Evolutionary conservation across 805 yeast species (phyloP).

Genomic region (Komagataella mondaviorum): DNA sequence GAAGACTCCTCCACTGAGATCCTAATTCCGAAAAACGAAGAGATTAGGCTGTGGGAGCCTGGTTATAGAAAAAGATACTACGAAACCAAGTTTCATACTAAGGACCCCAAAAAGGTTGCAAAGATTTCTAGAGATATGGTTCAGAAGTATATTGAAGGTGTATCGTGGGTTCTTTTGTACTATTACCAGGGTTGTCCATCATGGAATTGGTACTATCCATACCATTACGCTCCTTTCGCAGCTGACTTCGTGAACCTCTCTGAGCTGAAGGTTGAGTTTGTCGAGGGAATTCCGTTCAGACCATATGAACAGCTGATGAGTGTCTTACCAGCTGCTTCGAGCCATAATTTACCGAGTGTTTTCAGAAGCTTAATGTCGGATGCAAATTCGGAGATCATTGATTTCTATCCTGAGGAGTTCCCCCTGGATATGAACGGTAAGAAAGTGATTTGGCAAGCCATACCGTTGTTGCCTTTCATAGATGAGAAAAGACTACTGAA

Average conservation of each 20-base stretch:
- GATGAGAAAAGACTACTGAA: constrained; percentile 64
- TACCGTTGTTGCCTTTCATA: constrained; percentile 80
- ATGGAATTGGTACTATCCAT: constrained; percentile 97
- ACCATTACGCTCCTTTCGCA: constrained; percentile 97
- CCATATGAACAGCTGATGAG: constrained; percentile 94
- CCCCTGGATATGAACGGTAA: constrained; percentile 92
- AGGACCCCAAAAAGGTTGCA: constrained; percentile 38
- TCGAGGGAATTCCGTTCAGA: constrained; percentile 62
- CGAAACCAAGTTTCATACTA: constrained; percentile 51
- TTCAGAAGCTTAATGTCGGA: constrained; percentile 75
- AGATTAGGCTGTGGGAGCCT: constrained; percentile 67
- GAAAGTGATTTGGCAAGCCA: constrained; percentile 91
- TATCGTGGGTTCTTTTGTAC: constrained; percentile 90
- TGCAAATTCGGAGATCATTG: constrained; percentile 70
- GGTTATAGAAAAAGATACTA: constrained; percentile 84
- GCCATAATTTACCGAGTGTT: constrained; percentile 70
- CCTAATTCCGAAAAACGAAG: constrained; percentile 30
- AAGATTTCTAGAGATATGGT: constrained; percentile 47
- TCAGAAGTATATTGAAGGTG: constrained; percentile 76
- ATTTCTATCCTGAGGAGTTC: constrained; percentile 82
- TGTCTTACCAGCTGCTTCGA: constrained; percentile 88
- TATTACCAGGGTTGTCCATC: constrained; percentile 98
- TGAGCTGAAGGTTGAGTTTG: constrained; percentile 42
- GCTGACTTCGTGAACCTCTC: constrained; percentile 56
- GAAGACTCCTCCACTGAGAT: constrained; percentile 20